Base-by-base conservation (phyloP, 2,329 filamentous ascomycete species). In the Aspergillus sp. region DNA sequence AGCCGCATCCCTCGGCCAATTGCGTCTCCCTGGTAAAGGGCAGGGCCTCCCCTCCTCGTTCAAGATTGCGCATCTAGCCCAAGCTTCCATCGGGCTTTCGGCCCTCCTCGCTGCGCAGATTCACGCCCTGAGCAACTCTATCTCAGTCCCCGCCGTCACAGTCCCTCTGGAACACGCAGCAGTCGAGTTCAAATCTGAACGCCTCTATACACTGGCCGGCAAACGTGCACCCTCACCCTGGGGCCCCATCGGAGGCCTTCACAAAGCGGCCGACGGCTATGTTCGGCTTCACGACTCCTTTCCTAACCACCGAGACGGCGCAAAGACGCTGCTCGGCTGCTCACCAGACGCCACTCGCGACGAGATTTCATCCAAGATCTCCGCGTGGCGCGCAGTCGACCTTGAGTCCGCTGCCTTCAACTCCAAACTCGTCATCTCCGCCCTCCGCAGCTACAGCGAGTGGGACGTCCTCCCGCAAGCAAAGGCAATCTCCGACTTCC, bases 281-380 rank as follows among this genome's bases (percentile, higher is more conserved):
- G 79, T 87, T 2, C 79, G 84, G 2, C 80, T 87, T 50, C 85
- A 88, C 63, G 85, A 87, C 25, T 57, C 70, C 0, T 87, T 87
- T 59, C 76, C 80, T 0, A 80, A 86, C 54, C 85, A 87, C 61
- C 77, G 78, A 0, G 30, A 74, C 2, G 81, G 79, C 3, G 77
- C 80, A 0, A 70, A 83, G 3, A 61, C 70, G 3, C 71, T 87
- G 0, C 72, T 87, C 0, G 79, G 77, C 0, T 69, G 84, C 5
- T 50, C 69, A 0, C 57, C 60, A 0, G 63, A 66, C 28, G 75
- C 79, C 3, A 74, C 68, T 8, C 76, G 79, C 46, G 68, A 74
- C 1, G 77, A 80, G 6, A 28, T 28, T 7, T 28, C 25, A 28
- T 28, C 25, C 25, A 28, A 28, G 6, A 28, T 28, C 25, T 28